A percentile compares a stretch with the other conserved stretches of the same genome.
These are phyloP conservation scores for Liquidambar formosana DNA, from an alignment of 164 flowering plant species.

Conservation along the genomic window DNA sequence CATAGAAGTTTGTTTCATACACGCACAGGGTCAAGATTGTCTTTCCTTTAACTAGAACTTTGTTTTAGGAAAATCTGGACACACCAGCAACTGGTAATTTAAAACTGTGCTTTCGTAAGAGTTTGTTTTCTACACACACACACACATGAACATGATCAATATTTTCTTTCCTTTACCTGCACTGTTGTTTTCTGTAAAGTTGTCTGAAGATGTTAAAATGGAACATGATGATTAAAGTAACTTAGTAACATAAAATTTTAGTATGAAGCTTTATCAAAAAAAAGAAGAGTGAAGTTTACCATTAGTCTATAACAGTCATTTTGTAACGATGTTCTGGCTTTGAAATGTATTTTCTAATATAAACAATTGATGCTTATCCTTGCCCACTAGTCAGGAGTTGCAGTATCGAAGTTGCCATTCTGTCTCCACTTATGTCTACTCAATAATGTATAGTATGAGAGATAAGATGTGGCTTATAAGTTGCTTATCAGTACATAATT, in stretches of 20 bases:
- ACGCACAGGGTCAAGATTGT: not conserved
- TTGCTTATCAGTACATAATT: too few relatives aligned
- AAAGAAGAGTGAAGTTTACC: too few relatives aligned
- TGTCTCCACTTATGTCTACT: not conserved
- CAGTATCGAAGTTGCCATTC: not conserved
- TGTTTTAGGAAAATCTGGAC: conserved; percentile 12
- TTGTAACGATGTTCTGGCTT: not conserved
- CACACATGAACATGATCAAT: not conserved
- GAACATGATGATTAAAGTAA: not conserved
- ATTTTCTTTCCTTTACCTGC: not conserved
- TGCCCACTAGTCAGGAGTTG: not conserved
- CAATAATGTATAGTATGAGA: too few relatives aligned
- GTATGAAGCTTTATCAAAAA: too few relatives aligned
- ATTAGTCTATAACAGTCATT: too few relatives aligned
- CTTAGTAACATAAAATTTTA: not conserved
- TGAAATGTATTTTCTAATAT: not conserved
- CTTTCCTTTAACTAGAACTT: not conserved
- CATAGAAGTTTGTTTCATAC: not conserved
- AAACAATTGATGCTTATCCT: not conserved
- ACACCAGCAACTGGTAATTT: conserved; percentile 38
- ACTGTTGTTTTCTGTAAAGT: not conserved
- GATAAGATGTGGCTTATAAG: too few relatives aligned
- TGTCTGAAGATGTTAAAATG: not conserved
- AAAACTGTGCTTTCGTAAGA: not conserved
- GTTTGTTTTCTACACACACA: not conserved